Conservation (phyloP, 75 land plant genomes). For the Pinus albicaulis region DNA sequence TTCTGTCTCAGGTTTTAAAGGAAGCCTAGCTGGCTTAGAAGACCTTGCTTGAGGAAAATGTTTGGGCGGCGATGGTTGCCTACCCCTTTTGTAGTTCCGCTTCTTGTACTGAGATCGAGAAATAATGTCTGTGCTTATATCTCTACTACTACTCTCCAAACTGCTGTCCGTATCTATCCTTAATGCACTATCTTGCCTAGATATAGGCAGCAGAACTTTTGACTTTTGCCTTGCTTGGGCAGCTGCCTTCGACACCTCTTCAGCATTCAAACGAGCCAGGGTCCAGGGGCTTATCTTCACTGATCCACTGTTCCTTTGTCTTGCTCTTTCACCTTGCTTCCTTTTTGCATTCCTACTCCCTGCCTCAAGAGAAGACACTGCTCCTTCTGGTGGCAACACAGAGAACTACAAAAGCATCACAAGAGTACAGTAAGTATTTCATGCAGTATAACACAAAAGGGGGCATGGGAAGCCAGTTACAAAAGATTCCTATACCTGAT, state of each 20-base stretch:
- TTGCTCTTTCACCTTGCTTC: conserved; percentile 27
- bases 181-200: conserved; percentile 25
- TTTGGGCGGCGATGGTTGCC: conserved; percentile 10
- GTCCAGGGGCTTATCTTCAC: conserved; percentile 96
- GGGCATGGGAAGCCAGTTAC: not conserved
- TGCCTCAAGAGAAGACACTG: conserved; percentile 32
- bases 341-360: conserved; percentile 36
- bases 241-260: conserved; percentile 82
- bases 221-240: conserved; percentile 84
- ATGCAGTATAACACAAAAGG: not conserved
- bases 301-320: conserved; percentile 33
- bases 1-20: conserved; percentile 23
- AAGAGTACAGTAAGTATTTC: not conserved
- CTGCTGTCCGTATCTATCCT: conserved; percentile 56
- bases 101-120: conserved; percentile 37
- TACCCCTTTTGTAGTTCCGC: conserved; percentile 29
- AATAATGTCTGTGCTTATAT: conserved; percentile 16
- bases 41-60: conserved; percentile 4
- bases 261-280: conserved; percentile 83
- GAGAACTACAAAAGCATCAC: conserved; percentile 46
- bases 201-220: conserved; percentile 69
- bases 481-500: conserved; percentile 59
- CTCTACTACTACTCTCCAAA: conserved; percentile 45
- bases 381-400: conserved; percentile 63
- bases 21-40: conserved; percentile 22